Percentiles rank a stretch among this genome's conserved stretches.
Evolutionary conservation across 495 filamentous ascomycete species (phyloP).

Genomic region (Haplographium delicatum): DNA sequence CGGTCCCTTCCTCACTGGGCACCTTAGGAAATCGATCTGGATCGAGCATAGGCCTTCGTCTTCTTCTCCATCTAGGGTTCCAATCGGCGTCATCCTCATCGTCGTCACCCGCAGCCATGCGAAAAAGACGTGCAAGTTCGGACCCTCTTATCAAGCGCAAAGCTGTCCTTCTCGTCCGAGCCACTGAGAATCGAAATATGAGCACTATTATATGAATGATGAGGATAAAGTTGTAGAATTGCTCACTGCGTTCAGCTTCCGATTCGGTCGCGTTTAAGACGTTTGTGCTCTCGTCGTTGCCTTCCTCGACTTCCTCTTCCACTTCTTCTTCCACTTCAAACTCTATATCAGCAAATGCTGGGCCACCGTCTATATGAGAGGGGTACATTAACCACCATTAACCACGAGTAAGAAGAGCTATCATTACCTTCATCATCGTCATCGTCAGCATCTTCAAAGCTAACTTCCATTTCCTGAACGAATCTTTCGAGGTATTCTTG

Average conservation of each 20-base stretch:
- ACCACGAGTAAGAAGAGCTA: not conserved
- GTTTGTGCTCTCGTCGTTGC: not conserved
- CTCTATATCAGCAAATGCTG: conserved; percentile 10
- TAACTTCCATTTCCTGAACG: not conserved
- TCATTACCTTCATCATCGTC: not conserved
- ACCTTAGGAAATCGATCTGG: conserved; percentile 61
- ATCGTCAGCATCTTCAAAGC: conserved; percentile 3
- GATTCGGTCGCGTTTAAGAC: conserved; percentile 8
- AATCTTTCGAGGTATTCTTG: conserved; percentile 5
- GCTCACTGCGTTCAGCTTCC: conserved; percentile 23
- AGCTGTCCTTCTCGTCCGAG: conserved; percentile 17
- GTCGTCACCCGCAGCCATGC: conserved; percentile 28
- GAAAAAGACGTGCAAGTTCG: conserved; percentile 23
- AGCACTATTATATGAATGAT: conserved; percentile 19
- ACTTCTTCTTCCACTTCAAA: conserved; percentile 17
- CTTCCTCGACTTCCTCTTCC: conserved; percentile 13
- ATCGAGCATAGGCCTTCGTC: conserved; percentile 31
- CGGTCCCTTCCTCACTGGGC: conserved; percentile 67
- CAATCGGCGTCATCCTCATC: conserved; percentile 35
- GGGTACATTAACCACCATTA: conserved; percentile 1
- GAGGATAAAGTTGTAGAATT: conserved; percentile 6
- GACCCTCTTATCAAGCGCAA: conserved; percentile 21
- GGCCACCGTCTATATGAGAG: conserved; percentile 7
- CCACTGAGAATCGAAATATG: conserved; percentile 20
- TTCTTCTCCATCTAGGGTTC: conserved; percentile 32